phyloP scores from a whole-genome alignment of 192 early-diverging fungal species.

The Backusella tuberculispora region DNA sequence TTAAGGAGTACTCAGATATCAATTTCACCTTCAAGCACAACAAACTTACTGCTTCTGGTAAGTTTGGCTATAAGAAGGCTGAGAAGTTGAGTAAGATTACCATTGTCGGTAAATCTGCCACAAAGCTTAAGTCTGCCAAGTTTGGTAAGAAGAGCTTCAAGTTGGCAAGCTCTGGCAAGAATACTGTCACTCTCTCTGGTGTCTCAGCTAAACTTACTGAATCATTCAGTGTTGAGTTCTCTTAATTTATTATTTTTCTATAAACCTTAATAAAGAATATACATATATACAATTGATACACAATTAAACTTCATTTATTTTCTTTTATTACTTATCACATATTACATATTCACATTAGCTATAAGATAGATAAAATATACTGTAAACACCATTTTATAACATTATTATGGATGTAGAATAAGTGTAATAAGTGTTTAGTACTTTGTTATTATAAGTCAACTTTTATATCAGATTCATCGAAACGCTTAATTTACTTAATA shows the following conservation, averaged over 20 bases:
- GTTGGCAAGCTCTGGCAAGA: not conserved
- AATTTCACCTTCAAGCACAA: constrained; percentile 21
- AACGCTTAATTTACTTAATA: too few species aligned
- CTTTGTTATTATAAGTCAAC: too few species aligned
- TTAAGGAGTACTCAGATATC: constrained; percentile 23
- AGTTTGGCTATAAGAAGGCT: constrained; percentile 24
- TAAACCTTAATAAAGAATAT: not conserved
- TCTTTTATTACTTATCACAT: too few species aligned
- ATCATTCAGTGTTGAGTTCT: not conserved
- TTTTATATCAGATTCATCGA: too few species aligned
- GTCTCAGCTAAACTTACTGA: not conserved
- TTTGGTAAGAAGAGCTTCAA: constrained; percentile 10
- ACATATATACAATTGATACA: too few species aligned
- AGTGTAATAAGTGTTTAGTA: too few species aligned
- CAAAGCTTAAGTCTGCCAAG: not conserved
- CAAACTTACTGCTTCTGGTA: constrained; percentile 29
- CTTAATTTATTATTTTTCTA: not conserved
- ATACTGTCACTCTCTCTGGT: not conserved
- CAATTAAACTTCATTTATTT: too few species aligned
- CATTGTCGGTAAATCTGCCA: constrained; percentile 13
- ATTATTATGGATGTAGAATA: too few species aligned
- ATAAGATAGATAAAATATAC: too few species aligned
- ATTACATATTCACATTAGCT: too few species aligned
- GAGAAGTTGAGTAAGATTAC: constrained; percentile 19
- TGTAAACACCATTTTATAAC: too few species aligned